A percentile compares a stretch with the other conserved stretches of the same genome.
phyloP scores from a whole-genome alignment of 73 alveolate species.

The Diophrys appendiculata region DNA sequence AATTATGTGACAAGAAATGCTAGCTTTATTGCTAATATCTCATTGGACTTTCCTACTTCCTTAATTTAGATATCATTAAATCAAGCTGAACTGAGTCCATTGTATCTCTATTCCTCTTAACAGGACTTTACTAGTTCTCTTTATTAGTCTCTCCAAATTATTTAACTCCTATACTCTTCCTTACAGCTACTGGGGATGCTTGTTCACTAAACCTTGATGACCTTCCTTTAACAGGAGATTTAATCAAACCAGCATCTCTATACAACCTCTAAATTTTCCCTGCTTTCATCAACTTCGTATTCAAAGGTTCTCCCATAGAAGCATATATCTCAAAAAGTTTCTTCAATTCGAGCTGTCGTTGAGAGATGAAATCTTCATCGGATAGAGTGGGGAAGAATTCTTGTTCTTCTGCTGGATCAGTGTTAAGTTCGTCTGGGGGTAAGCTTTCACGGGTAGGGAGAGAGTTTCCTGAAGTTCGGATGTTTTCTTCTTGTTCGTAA shows the following conservation, averaged over 20 bases:
- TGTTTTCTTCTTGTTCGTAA: too few relatives aligned
- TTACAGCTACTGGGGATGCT: too few relatives aligned
- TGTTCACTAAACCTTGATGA: neutral
- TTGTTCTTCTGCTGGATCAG: too few relatives aligned
- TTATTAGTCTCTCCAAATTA: too few relatives aligned
- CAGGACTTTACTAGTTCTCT: neutral
- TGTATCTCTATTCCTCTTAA: neutral
- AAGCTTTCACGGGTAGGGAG: too few relatives aligned
- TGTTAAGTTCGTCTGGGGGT: too few relatives aligned
- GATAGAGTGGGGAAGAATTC: too few relatives aligned
- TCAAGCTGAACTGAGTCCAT: neutral
- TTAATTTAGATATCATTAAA: neutral
- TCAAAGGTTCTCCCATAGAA: neutral
- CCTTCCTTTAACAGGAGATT: neutral
- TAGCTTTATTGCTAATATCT: too few relatives aligned
- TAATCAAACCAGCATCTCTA: neutral
- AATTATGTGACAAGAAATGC: too few relatives aligned
- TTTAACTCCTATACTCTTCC: too few relatives aligned
- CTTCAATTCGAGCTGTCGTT: neutral
- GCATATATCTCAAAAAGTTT: neutral
- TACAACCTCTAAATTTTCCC: neutral
- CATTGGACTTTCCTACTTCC: neutral
- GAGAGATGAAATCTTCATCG: neutral
- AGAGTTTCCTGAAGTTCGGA: too few relatives aligned
- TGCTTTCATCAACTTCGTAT: neutral